Base-by-base conservation (phyloP, 257 asterid genomes). In the Penstemon eatonii region DNA sequence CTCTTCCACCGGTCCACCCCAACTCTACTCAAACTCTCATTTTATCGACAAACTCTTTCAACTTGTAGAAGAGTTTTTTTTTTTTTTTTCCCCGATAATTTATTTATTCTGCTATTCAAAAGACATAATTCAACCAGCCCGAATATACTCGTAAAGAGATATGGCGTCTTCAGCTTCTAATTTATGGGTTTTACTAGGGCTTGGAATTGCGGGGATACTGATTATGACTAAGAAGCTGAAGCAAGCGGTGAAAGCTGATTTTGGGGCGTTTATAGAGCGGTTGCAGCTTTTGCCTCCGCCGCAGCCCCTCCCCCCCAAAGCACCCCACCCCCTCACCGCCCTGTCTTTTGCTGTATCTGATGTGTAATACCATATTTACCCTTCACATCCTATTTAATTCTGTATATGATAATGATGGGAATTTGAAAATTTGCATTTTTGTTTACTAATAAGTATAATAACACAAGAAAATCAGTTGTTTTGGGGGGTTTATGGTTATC, bases 261-360 rank as follows among this genome's bases (percentile, higher is more conserved):
- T 87, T 61, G 99, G 98, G 63, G 96, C 98, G 3, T 94, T 91
- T 82, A 81, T 91, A 19, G 87, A 91, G 78, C 81, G 96, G 64
- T 79, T 94, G 51, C 87, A 89, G 87, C 89, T 94, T n/a, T 73
- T 89, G 75, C 99, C 99, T 69, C 99, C 99, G 15, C 98, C 99
- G 67, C 99, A 90, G 79, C 99, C 96, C 25, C 88, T 87, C 37
- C 99, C 99, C 58, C 99, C 99, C 39, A 91, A 91, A 73, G 98
- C 96, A 57, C 96, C 96, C 19, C 99, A 91, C 69, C 96, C 92
- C 49, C 95, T 93, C 10, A 85, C 95, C 33, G 96, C 86, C 65
- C 95, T 94, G 69, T 60, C 93, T 57, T 94, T 91, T 64, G 95
- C 96, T 45, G 89, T 87, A 15, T 89, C 99, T 13, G 99, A 94